Evolutionary conservation across 441 rosid genomes (phyloP).

Genomic region (Populus hybrid): DNA sequence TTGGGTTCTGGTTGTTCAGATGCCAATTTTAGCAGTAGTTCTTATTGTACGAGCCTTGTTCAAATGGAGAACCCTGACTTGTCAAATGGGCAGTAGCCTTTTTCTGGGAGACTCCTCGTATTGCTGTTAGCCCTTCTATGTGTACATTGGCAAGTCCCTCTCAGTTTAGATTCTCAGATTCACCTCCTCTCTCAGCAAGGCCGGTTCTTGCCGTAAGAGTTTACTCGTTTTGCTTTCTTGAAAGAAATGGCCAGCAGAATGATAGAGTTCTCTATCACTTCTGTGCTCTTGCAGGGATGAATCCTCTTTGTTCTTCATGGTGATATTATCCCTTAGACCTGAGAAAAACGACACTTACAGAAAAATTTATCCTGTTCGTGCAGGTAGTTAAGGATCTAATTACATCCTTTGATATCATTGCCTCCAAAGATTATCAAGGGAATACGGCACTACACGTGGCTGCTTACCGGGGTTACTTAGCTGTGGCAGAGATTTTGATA

Average conservation of each 20-base stretch:
- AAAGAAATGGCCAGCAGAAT: neutral
- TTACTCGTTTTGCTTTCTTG: neutral
- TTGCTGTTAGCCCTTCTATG: neutral
- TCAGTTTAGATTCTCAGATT: neutral
- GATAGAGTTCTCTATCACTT: neutral
- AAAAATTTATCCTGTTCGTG: conserved; percentile 8
- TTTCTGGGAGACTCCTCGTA: neutral
- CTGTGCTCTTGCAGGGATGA: neutral
- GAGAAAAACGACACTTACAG: neutral
- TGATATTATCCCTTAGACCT: neutral
- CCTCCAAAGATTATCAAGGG: conserved; percentile 58
- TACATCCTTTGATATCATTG: conserved; percentile 42
- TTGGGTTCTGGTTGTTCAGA: neutral
- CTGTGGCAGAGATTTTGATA: conserved; percentile 53
- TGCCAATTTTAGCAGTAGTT: neutral
- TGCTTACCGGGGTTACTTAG: conserved; percentile 69
- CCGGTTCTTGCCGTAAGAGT: neutral
- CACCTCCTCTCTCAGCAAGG: neutral
- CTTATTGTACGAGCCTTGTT: neutral
- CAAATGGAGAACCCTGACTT: neutral
- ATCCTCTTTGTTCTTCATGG: neutral
- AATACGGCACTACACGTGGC: conserved; percentile 84
- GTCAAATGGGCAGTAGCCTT: neutral
- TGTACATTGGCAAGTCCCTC: neutral
- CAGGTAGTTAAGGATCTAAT: conserved; percentile 76